These are phyloP conservation scores for Beauveria australis DNA, from an alignment of 2,329 filamentous ascomycete genomes.

Conservation along the genomic window DNA sequence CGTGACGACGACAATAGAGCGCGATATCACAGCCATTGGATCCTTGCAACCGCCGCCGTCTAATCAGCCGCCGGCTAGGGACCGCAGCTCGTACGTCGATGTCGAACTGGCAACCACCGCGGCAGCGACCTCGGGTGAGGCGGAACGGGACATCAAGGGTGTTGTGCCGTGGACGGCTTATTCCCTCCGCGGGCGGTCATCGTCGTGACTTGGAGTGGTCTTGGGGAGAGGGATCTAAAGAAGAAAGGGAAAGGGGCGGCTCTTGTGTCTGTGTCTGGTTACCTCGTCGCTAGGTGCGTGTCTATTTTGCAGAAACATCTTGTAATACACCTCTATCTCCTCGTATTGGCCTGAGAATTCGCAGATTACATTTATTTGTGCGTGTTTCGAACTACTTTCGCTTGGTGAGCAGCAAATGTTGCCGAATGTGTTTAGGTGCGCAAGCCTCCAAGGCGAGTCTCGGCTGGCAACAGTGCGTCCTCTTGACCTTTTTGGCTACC, in stretches of 20 bases:
- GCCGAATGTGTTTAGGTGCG: no score
- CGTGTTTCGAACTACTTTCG: background rate
- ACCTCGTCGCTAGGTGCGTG: background rate
- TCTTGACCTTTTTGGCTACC: no score
- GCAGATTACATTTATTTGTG: no score
- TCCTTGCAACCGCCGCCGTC: background rate
- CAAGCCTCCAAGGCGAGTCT: no score
- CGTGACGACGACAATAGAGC: slow-evolving; percentile 12
- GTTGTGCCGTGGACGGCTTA: background rate
- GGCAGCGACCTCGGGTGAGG: background rate
- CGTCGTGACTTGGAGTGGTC: background rate
- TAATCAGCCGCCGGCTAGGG: background rate
- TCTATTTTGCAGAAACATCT: background rate
- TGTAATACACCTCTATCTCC: background rate
- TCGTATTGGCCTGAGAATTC: background rate
- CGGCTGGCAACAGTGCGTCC: no score
- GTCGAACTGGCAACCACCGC: background rate
- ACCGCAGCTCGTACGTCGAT: background rate
- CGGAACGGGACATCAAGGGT: background rate
- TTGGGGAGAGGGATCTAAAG: background rate
- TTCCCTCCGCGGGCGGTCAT: background rate
- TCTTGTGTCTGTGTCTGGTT: background rate
- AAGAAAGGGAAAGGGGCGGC: background rate
- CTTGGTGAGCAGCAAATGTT: no score
- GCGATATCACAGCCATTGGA: background rate